Base-by-base conservation (phyloP, 1,139 yeast species). In the Candida neerlandica region DNA sequence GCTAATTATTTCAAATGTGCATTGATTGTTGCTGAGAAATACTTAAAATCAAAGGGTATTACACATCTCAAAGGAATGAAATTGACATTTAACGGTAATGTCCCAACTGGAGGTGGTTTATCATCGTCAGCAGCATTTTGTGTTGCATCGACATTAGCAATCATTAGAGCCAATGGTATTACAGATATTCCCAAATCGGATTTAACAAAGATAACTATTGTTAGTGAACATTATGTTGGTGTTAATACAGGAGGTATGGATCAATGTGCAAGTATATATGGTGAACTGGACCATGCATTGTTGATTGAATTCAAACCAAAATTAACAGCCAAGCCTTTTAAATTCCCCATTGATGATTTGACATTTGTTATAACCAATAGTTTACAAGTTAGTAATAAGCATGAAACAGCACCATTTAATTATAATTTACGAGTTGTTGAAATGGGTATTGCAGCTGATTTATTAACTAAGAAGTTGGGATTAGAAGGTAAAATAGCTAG, bases 241-340 rank as follows among this genome's bases (percentile, higher is more conserved):
- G 86, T 86, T 48, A 85, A 84, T 62, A 82, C 85, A 41, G 92
- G 92, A 21, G 92, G 92, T 41, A 81, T 86, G 88, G 92, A 86
- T 63, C 92, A 86, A 66, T 78, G 86, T 54, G 91, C 92, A 2
- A 80, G 87, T 2, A 77, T 86, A 21, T 85, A 80, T 58, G 91
- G 91, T n/a, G 82, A 80, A 57, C 70, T 67, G 41, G 77, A 75
- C 52, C 81, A 85, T 56, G 87, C 86, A 1, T 65, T 86, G 52
- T 75, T 80, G 55, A 83, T 86, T 41, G 81, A 81, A 54, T 86
- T 85, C 66, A 76, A 77, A 54, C 92, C 92, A 2, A 66, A 73
- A 51, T 70, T 86, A 47, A 69, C 67, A 38, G 90, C 83, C 12
- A 69, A 75, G 39, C 80, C 88, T n/a, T 75, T 82, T 60, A 65